Evolutionary conservation across 257 asterid species (phyloP).

Genomic region (Pogostemon cablin): DNA sequence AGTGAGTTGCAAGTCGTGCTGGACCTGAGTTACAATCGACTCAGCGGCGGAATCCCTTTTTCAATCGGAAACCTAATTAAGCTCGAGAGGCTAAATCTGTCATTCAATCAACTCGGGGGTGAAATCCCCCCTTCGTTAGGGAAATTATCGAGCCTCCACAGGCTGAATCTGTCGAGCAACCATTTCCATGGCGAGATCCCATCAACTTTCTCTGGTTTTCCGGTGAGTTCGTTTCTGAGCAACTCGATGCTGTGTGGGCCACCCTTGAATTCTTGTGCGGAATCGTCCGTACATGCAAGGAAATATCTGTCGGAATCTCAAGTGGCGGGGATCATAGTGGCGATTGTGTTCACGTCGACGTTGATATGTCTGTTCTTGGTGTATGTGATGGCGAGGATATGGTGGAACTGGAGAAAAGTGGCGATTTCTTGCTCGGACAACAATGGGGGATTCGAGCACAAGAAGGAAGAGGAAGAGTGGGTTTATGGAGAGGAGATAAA

Average conservation of each 20-base stretch:
- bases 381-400: slow-evolving; percentile 72
- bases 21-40: slow-evolving; percentile 74
- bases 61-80: slow-evolving; percentile 66
- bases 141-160: slow-evolving; percentile 70
- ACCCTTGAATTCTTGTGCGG: slow-evolving; percentile 61
- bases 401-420: slow-evolving; percentile 89
- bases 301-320: slow-evolving; percentile 57
- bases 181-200: slow-evolving; percentile 67
- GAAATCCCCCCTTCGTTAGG: slow-evolving; percentile 66
- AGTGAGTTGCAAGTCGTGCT: slow-evolving; percentile 76
- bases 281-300: slow-evolving; percentile 34
- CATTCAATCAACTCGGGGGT: slow-evolving; percentile 64
- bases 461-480: slow-evolving; percentile 59
- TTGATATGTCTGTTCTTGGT: slow-evolving; percentile 71
- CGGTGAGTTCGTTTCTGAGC: slow-evolving; percentile 56
- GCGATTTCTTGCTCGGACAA: slow-evolving; percentile 78
- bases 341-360: slow-evolving; percentile 77
- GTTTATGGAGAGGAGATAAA: slow-evolving; percentile 60
- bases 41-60: slow-evolving; percentile 73
- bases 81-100: slow-evolving; percentile 76
- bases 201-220: slow-evolving; percentile 60
- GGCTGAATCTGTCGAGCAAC: slow-evolving; percentile 67
- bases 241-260: slow-evolving; percentile 71
- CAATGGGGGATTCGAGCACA: slow-evolving; percentile 35
- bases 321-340: slow-evolving; percentile 72